phyloP scores from a whole-genome alignment of 768 basidiomycete genomes.

The Termitomyces sp. region DNA sequence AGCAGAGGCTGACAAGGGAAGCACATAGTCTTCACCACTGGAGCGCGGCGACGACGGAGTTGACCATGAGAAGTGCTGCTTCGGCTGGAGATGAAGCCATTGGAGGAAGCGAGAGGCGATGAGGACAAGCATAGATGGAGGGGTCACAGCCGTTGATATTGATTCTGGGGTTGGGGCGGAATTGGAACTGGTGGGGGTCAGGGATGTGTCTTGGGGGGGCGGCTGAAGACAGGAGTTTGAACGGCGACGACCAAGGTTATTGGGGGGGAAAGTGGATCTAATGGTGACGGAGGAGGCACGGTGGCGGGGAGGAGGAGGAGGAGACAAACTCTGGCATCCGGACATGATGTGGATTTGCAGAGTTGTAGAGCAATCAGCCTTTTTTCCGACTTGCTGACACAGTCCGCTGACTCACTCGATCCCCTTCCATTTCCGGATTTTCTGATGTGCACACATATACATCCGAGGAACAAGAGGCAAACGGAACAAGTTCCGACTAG shows the following conservation, averaged over 20 bases:
- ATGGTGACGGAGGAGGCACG: slow-evolving; percentile 59
- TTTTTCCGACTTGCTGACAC: slow-evolving; percentile 5
- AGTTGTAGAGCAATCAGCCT: neutral
- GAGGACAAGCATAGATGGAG: slow-evolving; percentile 45
- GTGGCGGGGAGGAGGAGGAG: slow-evolving; percentile 41
- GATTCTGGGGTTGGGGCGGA: slow-evolving; percentile 4
- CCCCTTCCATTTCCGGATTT: slow-evolving; percentile 5
- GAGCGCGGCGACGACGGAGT: slow-evolving; percentile 40
- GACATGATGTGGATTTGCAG: slow-evolving; percentile 10
- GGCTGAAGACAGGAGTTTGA: slow-evolving; percentile 41
- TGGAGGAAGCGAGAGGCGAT: slow-evolving; percentile 46
- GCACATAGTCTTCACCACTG: slow-evolving; percentile 37
- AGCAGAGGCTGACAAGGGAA: slow-evolving; percentile 47
- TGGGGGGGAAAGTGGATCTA: slow-evolving; percentile 43
- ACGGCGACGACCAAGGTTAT: slow-evolving; percentile 49
- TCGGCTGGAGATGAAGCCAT: slow-evolving; percentile 41
- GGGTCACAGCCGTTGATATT: slow-evolving; percentile 15
- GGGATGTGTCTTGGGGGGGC: slow-evolving; percentile 12
- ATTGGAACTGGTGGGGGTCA: slow-evolving; percentile 5
- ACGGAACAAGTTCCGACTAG: neutral
- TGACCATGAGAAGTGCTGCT: slow-evolving; percentile 35
- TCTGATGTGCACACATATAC: neutral
- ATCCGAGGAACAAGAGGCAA: neutral
- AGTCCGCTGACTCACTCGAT: slow-evolving; percentile 10
- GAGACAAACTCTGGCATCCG: slow-evolving; percentile 16